Evolutionary conservation across 2,329 filamentous ascomycete species (phyloP).

Genomic region (Scedosporium boydii): DNA sequence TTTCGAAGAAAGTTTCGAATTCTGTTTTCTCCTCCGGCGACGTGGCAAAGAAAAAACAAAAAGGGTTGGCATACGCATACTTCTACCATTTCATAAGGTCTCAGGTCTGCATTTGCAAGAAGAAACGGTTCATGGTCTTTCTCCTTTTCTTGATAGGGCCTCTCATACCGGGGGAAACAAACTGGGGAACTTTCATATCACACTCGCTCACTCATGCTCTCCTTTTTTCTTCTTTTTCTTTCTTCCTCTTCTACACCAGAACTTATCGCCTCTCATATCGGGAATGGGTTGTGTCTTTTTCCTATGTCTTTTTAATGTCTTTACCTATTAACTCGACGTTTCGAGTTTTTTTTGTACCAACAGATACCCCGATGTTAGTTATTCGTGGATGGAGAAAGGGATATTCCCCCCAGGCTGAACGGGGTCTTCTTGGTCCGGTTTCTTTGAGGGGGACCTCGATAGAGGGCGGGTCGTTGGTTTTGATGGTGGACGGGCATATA

Average conservation of each 20-base stretch:
- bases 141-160: too few relatives aligned
- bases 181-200: too few relatives aligned
- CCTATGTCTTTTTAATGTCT: neutral
- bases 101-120: neutral
- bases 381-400: neutral
- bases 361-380: conserved; percentile 4
- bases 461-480: too few relatives aligned
- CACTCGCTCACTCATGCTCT: neutral
- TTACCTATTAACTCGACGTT: neutral
- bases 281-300: conserved; percentile 1
- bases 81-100: neutral
- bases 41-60: neutral
- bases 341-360: conserved; percentile 4
- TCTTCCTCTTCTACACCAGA: neutral
- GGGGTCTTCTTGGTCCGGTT: too few relatives aligned
- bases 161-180: too few relatives aligned
- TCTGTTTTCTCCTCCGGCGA: neutral
- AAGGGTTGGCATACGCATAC: neutral
- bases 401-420: neutral
- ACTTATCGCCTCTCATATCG: neutral
- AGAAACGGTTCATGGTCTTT: too few relatives aligned
- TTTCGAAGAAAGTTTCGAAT: neutral
- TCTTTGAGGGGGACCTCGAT: too few relatives aligned
- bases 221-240: conserved; percentile 2
- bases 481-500: too few relatives aligned